These are phyloP conservation scores for Potentilla sterilis DNA, from an alignment of 306 rosid species.

Conservation along the genomic window DNA sequence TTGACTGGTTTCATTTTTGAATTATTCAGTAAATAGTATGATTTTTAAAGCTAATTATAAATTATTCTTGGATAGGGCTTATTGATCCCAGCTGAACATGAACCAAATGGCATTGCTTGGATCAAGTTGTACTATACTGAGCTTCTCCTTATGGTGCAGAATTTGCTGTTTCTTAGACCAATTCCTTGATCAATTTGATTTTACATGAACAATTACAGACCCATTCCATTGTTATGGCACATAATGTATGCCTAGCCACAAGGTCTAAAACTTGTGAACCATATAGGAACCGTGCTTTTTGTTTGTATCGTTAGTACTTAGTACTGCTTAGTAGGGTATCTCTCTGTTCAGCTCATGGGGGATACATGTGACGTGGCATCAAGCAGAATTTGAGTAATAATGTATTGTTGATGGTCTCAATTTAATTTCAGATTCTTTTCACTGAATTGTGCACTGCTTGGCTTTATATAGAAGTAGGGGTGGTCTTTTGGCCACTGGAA, in stretches of 20 bases:
- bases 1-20: background rate
- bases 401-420: background rate
- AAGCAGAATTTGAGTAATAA: background rate
- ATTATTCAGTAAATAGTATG: background rate
- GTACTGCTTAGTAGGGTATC: background rate
- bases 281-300: background rate
- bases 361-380: background rate
- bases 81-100: conserved; percentile 34
- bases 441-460: background rate
- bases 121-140: conserved; percentile 18
- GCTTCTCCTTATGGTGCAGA: conserved; percentile 11
- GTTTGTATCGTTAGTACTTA: background rate
- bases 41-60: conserved; percentile 25
- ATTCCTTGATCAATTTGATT: conserved; percentile 7
- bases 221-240: background rate
- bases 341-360: background rate
- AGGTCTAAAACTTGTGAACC: background rate
- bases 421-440: background rate
- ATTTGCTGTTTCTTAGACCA: background rate
- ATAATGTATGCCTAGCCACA: background rate
- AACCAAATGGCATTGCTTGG: conserved; percentile 20
- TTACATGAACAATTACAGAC: background rate
- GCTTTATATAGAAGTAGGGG: background rate
- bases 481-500: too few species aligned
- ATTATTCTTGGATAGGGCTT: conserved; percentile 36